phyloP scores from a whole-genome alignment of 257 asterid genomes.

The Verbascum thapsus region DNA sequence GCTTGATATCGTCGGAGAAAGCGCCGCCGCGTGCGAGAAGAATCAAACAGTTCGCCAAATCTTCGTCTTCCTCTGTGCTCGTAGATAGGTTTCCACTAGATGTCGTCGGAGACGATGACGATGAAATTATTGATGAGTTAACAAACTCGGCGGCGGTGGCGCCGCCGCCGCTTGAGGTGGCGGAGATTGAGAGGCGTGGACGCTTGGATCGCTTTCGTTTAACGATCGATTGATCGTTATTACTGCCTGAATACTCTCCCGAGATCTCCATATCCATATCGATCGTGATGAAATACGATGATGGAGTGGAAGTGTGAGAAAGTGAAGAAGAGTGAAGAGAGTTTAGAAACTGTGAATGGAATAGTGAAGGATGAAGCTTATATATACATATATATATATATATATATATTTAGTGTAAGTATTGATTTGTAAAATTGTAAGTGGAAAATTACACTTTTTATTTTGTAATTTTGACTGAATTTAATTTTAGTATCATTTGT shows the following conservation, averaged over 20 bases:
- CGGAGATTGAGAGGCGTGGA: conserved; percentile 52
- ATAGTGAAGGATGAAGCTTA: conserved; percentile 34
- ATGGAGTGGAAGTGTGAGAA: conserved; percentile 38
- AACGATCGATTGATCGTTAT: conserved; percentile 48
- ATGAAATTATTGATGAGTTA: conserved; percentile 12
- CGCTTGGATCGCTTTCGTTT: conserved; percentile 73
- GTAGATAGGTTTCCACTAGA: conserved; percentile 49
- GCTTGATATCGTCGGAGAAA: too few relatives aligned
- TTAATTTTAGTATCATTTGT: too few relatives aligned
- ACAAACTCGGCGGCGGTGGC: conserved; percentile 33
- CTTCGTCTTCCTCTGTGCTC: conserved; percentile 68
- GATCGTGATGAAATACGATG: neutral
- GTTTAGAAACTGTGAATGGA: conserved; percentile 35
- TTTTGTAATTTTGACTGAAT: too few relatives aligned
- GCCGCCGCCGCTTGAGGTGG: conserved; percentile 55
- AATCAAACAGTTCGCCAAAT: conserved; percentile 85
- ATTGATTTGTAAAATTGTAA: neutral
- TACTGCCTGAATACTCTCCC: conserved; percentile 50
- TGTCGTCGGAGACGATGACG: conserved; percentile 41
- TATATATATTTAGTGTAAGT: too few relatives aligned
- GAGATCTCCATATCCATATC: conserved; percentile 37
- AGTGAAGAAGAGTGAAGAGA: conserved; percentile 45
- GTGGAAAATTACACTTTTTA: too few relatives aligned
- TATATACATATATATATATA: conserved; percentile 2
- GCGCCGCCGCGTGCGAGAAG: conserved; percentile 63